A percentile compares a stretch with the other conserved stretches of the same genome.
Conservation (phyloP, 108 stramenopile species). For the Stephanodiscus minutulus region DNA sequence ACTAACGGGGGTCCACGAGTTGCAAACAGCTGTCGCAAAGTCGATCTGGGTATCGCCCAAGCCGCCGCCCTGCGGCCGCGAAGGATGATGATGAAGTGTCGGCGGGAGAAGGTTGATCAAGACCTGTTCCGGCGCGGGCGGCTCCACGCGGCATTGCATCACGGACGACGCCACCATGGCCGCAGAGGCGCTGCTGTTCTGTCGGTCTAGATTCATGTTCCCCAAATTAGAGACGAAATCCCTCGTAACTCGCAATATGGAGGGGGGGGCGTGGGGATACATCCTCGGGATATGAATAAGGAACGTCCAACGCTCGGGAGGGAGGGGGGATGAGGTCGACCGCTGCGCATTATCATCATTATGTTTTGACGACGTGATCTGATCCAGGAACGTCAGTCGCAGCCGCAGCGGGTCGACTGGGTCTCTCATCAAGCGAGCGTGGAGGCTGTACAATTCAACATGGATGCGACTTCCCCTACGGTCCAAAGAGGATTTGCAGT, state of each 20-base stretch:
- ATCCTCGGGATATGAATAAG: conserved; percentile 70
- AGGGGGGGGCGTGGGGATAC: conserved; percentile 75
- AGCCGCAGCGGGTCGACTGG: conserved; percentile 57
- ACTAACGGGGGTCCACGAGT: conserved; percentile 60
- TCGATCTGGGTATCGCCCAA: conserved; percentile 25
- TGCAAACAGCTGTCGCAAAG: conserved; percentile 46
- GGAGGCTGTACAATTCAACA: conserved; percentile 21
- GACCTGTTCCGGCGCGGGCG: conserved; percentile 33
- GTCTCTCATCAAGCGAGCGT: conserved; percentile 40
- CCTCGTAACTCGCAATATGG: conserved; percentile 48
- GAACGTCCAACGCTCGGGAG: conserved; percentile 45
- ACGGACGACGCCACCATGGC: conserved; percentile 46
- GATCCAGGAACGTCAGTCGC: conserved; percentile 38
- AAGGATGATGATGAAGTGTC: conserved; percentile 1
- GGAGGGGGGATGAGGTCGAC: conserved; percentile 8
- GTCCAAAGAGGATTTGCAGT: neutral
- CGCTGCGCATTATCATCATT: neutral
- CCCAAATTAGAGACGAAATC: conserved; percentile 30
- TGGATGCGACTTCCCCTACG: conserved; percentile 13
- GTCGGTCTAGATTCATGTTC: conserved; percentile 4
- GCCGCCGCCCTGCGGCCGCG: neutral
- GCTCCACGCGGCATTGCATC: conserved; percentile 48
- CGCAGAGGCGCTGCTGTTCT: conserved; percentile 12
- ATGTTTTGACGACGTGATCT: neutral
- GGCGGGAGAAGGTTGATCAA: conserved; percentile 27